Conservation (phyloP, 345 rosid genomes). For the Gossypium thurberi region DNA sequence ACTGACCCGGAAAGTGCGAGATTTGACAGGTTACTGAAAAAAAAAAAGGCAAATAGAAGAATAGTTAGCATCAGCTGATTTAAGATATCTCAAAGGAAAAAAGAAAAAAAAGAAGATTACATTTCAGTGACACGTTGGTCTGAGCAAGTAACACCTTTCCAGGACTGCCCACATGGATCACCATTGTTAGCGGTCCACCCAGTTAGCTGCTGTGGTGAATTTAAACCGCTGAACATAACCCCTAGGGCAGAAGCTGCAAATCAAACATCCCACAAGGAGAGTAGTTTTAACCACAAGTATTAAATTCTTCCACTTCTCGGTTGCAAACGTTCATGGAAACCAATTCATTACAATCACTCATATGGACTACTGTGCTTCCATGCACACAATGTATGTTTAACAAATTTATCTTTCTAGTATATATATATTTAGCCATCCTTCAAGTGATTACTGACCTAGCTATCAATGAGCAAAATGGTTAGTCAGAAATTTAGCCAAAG, state of each 20-base stretch:
- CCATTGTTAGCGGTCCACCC: conserved; percentile 61
- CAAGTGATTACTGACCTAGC: not conserved
- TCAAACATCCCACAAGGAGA: conserved; percentile 12
- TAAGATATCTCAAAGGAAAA: conserved; percentile 6
- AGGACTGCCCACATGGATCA: conserved; percentile 87
- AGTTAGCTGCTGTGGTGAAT: conserved; percentile 53
- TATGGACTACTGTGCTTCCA: not conserved
- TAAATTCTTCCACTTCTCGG: not conserved
- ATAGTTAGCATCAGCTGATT: conserved; percentile 7
- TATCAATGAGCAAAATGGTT: not conserved
- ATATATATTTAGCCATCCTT: not conserved
- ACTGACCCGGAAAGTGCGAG: conserved; percentile 70
- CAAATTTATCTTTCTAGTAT: not conserved
- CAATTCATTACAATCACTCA: not conserved
- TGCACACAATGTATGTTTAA: not conserved
- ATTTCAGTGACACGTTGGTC: conserved; percentile 67
- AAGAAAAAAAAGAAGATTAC: conserved; percentile 34
- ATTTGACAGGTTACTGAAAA: conserved; percentile 58
- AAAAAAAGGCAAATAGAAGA: not conserved
- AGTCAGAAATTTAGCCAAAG: not conserved
- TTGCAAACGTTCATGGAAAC: not conserved
- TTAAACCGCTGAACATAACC: conserved; percentile 47
- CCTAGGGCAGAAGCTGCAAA: conserved; percentile 70
- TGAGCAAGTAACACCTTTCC: conserved; percentile 87
- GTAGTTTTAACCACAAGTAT: not conserved